Base-by-base conservation (phyloP, 2,329 filamentous ascomycete species). In the Colletotrichum neosansevieriae region DNA sequence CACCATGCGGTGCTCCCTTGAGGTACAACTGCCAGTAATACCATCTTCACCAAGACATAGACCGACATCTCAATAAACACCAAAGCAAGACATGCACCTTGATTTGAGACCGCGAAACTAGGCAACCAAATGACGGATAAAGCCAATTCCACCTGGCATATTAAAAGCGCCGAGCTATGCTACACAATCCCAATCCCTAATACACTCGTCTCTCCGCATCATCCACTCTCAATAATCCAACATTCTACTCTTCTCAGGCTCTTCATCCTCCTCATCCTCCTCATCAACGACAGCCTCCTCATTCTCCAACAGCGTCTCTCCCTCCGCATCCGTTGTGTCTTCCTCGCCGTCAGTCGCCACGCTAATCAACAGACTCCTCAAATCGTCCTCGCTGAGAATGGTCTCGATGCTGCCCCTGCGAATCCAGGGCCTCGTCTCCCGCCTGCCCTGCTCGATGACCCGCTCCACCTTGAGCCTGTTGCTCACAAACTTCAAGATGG, bases 391-490 rank as follows among this genome's bases (percentile, higher is more conserved):
- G 70, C 86, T 89, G 44, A 90, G 76, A 7, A 90, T 87, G 42
- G 85, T 88, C 75, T 90, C 86, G 44, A 89, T 83, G 63, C 85
- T 87, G 4, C 84, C 84, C 63, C 85, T 76, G 60, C 86, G 75
- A 12, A 80, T 75, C 71, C 81, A 81, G 3, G 81, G 78, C 64
- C 86, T 78, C 40, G 87, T 88, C 75, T 86, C 85, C 57, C 81
- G 78, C 17, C 89, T 79, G 1, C 88, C 89, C 69, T 81, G 78
- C 74, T 91, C 88, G n/a, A 91, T 84, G 56, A 86, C 73, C 57
- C 90, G 85, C 80, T 99, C 96, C 9, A 98, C 84, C 74, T 93
- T 93, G 72, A 98, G 87, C 58, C 96, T 83, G 76, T 99, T 99
- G 24, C 87, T 88, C 67, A 98, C 89, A 76, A 98, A 99, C 76